Evolutionary conservation across 495 filamentous ascomycete genomes (phyloP).

Genomic region (Daldinia loculata): DNA sequence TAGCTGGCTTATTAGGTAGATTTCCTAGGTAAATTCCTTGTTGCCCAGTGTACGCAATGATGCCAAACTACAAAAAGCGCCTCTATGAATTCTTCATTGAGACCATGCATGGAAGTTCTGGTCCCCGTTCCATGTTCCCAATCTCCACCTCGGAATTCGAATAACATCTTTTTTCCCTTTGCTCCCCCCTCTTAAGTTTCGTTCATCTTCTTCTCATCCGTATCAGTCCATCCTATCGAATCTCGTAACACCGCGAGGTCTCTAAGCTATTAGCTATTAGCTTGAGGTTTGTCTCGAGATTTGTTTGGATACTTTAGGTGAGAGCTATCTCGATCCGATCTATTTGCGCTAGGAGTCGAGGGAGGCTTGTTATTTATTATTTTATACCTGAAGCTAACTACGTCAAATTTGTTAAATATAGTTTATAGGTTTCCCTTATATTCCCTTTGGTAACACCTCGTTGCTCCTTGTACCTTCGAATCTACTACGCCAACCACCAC

Average conservation of each 20-base stretch:
- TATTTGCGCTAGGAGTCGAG: neutral
- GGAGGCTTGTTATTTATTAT: neutral
- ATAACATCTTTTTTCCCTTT: slow-evolving; percentile 7
- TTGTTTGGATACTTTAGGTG: slow-evolving; percentile 3
- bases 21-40: slow-evolving; percentile 7
- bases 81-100: slow-evolving; percentile 14
- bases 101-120: slow-evolving; percentile 2
- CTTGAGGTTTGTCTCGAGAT: neutral
- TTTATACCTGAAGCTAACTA: slow-evolving; percentile 1
- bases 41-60: slow-evolving; percentile 31
- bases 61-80: slow-evolving; percentile 14
- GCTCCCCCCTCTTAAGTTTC: slow-evolving; percentile 1
- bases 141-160: slow-evolving; percentile 12
- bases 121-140: neutral
- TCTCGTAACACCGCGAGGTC: neutral
- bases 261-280: neutral
- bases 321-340: neutral
- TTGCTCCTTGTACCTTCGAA: neutral
- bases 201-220: neutral
- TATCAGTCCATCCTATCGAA: neutral
- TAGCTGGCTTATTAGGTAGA: slow-evolving; percentile 1
- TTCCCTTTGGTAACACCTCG: neutral
- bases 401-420: slow-evolving; percentile 10
- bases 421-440: neutral
- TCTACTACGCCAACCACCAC: slow-evolving; percentile 12